Evolutionary conservation across 345 rosid species (phyloP).

Genomic region (Eucalyptus polyanthemos): DNA sequence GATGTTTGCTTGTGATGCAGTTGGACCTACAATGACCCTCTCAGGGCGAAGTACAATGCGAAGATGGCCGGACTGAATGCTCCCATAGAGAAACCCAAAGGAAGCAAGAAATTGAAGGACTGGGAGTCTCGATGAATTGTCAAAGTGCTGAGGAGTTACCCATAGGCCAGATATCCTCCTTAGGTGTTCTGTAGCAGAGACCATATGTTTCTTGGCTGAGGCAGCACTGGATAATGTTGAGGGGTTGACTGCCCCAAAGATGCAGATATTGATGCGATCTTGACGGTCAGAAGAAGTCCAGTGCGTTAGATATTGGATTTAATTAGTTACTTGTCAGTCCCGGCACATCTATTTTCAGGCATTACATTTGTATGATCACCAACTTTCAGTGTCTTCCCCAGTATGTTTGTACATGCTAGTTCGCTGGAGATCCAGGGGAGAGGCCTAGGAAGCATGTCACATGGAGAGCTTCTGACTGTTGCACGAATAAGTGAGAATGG

Average conservation of each 20-base stretch:
- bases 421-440: background rate
- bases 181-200: background rate
- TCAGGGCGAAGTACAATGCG: background rate
- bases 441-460: background rate
- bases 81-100: background rate
- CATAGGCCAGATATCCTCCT: background rate
- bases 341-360: background rate
- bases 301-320: background rate
- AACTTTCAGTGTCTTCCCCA: background rate
- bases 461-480: background rate
- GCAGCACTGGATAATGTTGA: background rate
- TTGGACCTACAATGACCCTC: background rate
- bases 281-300: background rate
- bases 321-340: background rate
- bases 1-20: background rate
- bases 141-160: background rate
- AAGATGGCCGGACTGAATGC: background rate
- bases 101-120: background rate
- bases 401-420: background rate
- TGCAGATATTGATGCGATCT: background rate
- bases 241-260: background rate
- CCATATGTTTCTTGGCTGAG: background rate
- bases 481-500: background rate
- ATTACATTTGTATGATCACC: background rate
- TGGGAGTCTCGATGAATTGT: background rate